A percentile compares a stretch with the other conserved stretches of the same genome.
phyloP scores from a whole-genome alignment of 2,329 filamentous ascomycete genomes.

The Phialophora expanda region DNA sequence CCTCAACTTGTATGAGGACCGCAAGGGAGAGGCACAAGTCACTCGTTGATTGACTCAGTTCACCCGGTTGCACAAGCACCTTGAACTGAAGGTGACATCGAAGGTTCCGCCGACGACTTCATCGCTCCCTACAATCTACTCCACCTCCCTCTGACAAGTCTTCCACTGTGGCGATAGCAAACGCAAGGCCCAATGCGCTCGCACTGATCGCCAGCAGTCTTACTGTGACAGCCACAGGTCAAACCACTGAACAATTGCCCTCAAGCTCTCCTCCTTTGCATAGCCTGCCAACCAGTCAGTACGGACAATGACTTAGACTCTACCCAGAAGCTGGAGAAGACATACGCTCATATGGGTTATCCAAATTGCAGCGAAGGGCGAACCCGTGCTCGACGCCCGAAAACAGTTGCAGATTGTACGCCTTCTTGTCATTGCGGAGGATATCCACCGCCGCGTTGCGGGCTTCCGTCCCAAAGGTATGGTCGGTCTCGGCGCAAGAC shows the following conservation, averaged over 20 bases:
- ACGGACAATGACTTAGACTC: not conserved
- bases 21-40: no score
- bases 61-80: not conserved
- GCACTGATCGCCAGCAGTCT: not conserved
- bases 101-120: not conserved
- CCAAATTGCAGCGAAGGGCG: slow-evolving; percentile 38
- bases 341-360: slow-evolving; percentile 33
- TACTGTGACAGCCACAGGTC: slow-evolving; percentile 29
- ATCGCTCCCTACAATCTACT: not conserved
- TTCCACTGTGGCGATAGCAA: not conserved
- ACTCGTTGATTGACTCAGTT: not conserved
- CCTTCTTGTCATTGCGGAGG: slow-evolving; percentile 33
- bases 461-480: slow-evolving; percentile 31
- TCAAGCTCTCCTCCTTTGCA: slow-evolving; percentile 31
- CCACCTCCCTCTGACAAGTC: not conserved
- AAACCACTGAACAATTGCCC: slow-evolving; percentile 31
- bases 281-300: slow-evolving; percentile 23
- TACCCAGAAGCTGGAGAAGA: not conserved
- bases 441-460: slow-evolving; percentile 32
- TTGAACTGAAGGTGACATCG: not conserved
- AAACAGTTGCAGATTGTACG: slow-evolving; percentile 38
- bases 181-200: not conserved
- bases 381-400: slow-evolving; percentile 40
- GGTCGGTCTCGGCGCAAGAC: slow-evolving; percentile 32
- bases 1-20: no score